Base-by-base conservation (phyloP, 148 eudicot species). In the Agrostemma githago region DNA sequence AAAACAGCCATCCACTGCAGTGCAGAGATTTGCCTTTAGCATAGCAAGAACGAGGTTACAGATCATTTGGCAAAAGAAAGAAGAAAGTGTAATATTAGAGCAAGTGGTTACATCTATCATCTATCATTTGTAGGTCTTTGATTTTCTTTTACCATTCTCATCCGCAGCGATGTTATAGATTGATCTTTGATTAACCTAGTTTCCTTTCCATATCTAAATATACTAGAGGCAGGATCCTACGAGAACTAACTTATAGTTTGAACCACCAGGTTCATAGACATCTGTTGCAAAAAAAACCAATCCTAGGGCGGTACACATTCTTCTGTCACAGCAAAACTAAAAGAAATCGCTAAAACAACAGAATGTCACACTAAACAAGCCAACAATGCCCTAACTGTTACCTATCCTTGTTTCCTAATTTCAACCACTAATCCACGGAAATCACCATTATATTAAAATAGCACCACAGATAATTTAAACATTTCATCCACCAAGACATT, bases 1-100 rank as follows among this genome's bases (percentile, higher is more conserved):
- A 80, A 86, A 95, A 95, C 37, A 95, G 81, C 99, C 99, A 92
- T 62, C 99, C 97, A 83, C 99, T 95, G 92, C 94, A 86, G 57
- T 26, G 20, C 46, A n/a, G 7, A 41, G 40, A 17, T 20, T 51
- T 20, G 15, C n/a, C 54, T 60, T 67, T 41, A 71, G 66, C 15
- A 67, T 38, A 59, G 5, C 51, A 16, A 61, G 41, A 3, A 79
- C 6, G 8, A 71, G 20, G 14, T 40, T 62, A 11, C 41, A 44
- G 42, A 66, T 53, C 12, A 39, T 42, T 19, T 66, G 20, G 59
- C 60, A 56, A 56, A 72, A 5, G 21, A 59, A 72, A 26, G 46
- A 57, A n/a, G 19, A 4, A 4, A 66, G 3, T 5, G 17, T 44
- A n/a, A 20, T 37, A 34, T 5, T 14, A 39, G 11, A 46, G 16